Base-by-base conservation (phyloP, 1,284 basidiomycete genomes). In the Earliella scabrosa region DNA sequence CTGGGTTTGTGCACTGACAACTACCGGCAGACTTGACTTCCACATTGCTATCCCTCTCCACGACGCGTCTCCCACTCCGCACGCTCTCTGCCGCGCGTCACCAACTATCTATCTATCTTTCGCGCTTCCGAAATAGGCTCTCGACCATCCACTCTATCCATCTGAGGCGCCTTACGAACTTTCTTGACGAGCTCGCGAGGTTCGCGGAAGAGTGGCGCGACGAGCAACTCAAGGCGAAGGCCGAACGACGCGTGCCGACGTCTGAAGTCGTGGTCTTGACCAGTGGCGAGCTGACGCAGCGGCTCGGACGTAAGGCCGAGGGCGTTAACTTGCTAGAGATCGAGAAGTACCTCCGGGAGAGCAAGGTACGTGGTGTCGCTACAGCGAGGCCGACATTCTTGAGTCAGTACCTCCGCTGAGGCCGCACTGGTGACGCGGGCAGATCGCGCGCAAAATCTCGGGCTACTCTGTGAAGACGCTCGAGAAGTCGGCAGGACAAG, bases 11-110 rank as follows among this genome's bases (percentile, higher is more conserved):
- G 18, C 18, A 40, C 2, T 3, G 35, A 27, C 14, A 26, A 3
- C 32, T 21, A 45, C 20, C 39, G 39, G 24, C 58, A 94, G 93
- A 96, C 69, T 72, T 95, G 41, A 93, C 94, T 60, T 86, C 95
- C 20, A 95, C 95, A 0, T 78, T 98, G 1, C 82, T 99, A 4
- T 90, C 91, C 0, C 82, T 97, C 20, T 93, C 97, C 55, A 92
- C 93, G 2, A 80, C 87, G 18, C 77, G 83, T 1, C 76, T 98
- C 5, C 79, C 88, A 1, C 79, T 83, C 4, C 66, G 73, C 2
- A 84, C 82, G 21, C 74, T 97, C 9, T 70, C 75, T 1, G 79
- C 77, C 16, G 93, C 95, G 0, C 74, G 90, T 2, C 77, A 79
- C n/a, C 94, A 97, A 74, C 85, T 98, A 14, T 80, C 83, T 8